Evolutionary conservation across 371 early-diverging fungal genomes (phyloP), one percentile per base, ranked within the genome.

Genomic region (Saksenaea vasiformis): DNA sequence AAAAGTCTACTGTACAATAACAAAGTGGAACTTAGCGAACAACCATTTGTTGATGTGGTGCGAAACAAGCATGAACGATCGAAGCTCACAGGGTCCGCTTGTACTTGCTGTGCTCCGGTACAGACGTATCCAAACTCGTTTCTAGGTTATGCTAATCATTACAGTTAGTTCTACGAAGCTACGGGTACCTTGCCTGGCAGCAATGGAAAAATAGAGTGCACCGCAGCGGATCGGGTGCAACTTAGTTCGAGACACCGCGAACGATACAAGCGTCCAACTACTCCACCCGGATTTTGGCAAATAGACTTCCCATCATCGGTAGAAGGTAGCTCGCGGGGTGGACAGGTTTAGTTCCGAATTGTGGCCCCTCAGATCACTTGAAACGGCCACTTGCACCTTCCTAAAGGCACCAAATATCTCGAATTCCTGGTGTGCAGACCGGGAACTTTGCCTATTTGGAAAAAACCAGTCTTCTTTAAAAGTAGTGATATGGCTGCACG

Each of bases 1-100:
- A n/a, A 19, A 22, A 19, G 24, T 7, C 22, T 10, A 22, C 51
- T 15, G 22, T 22, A 3, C 5, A 22, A 22, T 47, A 22, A 10
- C 22, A 11, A 22, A 19, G 5, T 4, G 22, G 8, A 10, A 47
- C 22, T 24, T 47, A 47, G 51, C 24, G 61, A 61, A 36, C 54
- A 51, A 34, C 61, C 66, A n/a, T 65, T 31, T 41, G 66, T 65
- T 5, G 60, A 65, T 41, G 66, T 55, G 19, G 66, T 60, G 27
- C 66, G 66, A 17, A 65, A 54, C 27, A 60, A 60, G 34, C 43
- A 54, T 28, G 60, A 65, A n/a, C 37, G 66, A 35, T 39, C 55
- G 1, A 51, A 65, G 39, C 27, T 65, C n/a, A 35, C 19, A 19
- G 66, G 60, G 4, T 26, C 19, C 1, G 22, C 66, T 5, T 65